Percentiles rank a stretch among this genome's conserved stretches.
These are phyloP conservation scores for Fusarium haematococcum DNA, from an alignment of 2,329 filamentous ascomycete species.

Conservation along the genomic window DNA sequence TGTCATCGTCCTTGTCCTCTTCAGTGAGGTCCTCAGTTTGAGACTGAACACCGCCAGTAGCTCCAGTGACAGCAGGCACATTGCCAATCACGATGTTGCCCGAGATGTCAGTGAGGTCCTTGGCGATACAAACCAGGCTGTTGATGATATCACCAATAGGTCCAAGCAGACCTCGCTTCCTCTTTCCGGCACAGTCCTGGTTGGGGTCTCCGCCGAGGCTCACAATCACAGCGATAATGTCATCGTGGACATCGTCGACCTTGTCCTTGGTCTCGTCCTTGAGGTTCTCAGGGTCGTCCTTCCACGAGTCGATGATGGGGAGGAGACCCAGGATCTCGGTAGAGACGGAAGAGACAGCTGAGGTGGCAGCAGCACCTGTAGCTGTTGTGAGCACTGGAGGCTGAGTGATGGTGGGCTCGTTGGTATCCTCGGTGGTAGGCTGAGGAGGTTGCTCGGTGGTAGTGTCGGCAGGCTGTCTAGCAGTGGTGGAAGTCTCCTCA, in stretches of 20 bases:
- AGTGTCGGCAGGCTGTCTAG: neutral
- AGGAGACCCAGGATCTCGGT: constrained; percentile 24
- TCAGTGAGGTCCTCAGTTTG: constrained; percentile 26
- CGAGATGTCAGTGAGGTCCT: constrained; percentile 22
- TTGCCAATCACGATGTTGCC: constrained; percentile 14
- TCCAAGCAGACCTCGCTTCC: constrained; percentile 26
- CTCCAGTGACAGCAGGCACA: constrained; percentile 19
- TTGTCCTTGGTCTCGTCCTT: constrained; percentile 29
- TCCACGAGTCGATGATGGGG: constrained; percentile 33
- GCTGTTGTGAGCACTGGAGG: constrained; percentile 21
- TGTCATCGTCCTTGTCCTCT: constrained; percentile 12
- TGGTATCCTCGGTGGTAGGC: neutral
- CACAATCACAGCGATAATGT: constrained; percentile 18
- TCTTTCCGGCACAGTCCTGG: constrained; percentile 19
- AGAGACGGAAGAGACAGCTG: constrained; percentile 27
- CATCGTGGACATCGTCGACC: constrained; percentile 19
- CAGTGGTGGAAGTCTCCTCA: neutral
- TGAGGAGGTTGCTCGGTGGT: constrained; percentile 2
- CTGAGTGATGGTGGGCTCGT: constrained; percentile 14
- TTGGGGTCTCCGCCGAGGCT: constrained; percentile 21
- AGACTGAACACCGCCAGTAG: constrained; percentile 3
- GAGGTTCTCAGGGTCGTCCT: constrained; percentile 16
- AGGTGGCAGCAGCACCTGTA: constrained; percentile 23
- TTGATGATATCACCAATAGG: constrained; percentile 27
- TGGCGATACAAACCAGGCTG: constrained; percentile 25